These are phyloP conservation scores for Mrakia blollopis DNA, from an alignment of 768 basidiomycete genomes.

Conservation along the genomic window DNA sequence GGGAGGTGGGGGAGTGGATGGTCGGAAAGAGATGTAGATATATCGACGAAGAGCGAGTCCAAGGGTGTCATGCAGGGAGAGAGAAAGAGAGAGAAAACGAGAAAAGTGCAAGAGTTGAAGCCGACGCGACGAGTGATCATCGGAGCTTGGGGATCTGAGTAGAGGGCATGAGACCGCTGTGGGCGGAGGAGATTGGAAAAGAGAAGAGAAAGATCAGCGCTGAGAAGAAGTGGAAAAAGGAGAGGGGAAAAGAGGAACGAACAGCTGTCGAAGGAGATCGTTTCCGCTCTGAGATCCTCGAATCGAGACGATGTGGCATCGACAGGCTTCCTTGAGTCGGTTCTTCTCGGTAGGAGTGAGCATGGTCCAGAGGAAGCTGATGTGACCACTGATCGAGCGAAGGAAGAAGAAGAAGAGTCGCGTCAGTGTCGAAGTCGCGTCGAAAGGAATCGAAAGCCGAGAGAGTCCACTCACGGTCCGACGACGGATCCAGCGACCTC, in stretches of 20 bases:
- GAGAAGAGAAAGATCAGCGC: background rate
- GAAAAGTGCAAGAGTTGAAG: background rate
- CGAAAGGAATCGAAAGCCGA: too few species aligned
- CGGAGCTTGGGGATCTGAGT: constrained; percentile 28
- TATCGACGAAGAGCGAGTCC: too few species aligned
- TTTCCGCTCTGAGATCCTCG: constrained; percentile 43
- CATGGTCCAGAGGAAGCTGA: constrained; percentile 33
- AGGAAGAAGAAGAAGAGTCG: background rate
- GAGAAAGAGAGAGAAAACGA: background rate
- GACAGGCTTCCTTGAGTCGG: constrained; percentile 38
- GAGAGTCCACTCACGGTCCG: constrained; percentile 34
- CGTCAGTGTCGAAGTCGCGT: too few species aligned
- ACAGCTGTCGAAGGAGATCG: constrained; percentile 41
- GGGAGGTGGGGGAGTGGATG: too few species aligned
- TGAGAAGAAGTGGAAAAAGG: background rate
- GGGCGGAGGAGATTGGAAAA: background rate
- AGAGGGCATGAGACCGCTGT: constrained; percentile 30
- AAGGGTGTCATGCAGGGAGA: background rate
- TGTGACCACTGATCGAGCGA: constrained; percentile 14
- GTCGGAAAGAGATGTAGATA: too few species aligned
- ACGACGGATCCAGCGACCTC: constrained; percentile 41
- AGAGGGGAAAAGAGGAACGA: constrained; percentile 11
- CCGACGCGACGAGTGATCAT: background rate
- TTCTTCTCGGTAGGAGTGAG: constrained; percentile 36
- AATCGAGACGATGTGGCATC: constrained; percentile 39